Percentiles rank a stretch among this genome's conserved stretches.
Evolutionary conservation across 495 filamentous ascomycete species (phyloP).

Genomic region (Lophium mytilinum): DNA sequence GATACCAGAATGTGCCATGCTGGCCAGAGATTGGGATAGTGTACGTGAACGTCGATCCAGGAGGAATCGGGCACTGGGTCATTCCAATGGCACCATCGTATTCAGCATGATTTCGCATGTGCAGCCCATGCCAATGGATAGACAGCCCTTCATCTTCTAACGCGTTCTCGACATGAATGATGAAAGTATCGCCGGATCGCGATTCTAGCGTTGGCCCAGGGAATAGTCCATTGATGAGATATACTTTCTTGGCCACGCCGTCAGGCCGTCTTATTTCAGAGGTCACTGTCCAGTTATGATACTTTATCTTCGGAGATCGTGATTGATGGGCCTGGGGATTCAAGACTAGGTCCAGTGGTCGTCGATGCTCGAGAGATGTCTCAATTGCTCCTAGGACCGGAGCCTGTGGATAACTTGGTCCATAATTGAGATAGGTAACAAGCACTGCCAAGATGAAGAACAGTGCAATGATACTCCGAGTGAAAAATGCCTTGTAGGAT

Average conservation of each 20-base stretch:
- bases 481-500: too few species aligned
- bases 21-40: neutral
- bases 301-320: neutral
- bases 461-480: too few species aligned
- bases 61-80: slow-evolving; percentile 4
- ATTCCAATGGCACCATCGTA: slow-evolving; percentile 1
- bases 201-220: neutral
- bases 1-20: slow-evolving; percentile 11
- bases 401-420: neutral
- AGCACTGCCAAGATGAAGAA: neutral
- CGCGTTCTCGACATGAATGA: slow-evolving; percentile 3
- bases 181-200: neutral
- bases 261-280: neutral
- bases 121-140: slow-evolving; percentile 9
- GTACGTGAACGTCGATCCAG: slow-evolving; percentile 5
- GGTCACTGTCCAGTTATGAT: neutral
- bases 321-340: neutral
- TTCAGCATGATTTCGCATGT: neutral
- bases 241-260: slow-evolving; percentile 4
- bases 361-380: neutral
- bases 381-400: neutral
- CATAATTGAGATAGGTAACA: neutral
- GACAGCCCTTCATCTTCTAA: slow-evolving; percentile 4
- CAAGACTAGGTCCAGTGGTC: neutral
- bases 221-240: slow-evolving; percentile 6